phyloP scores from a whole-genome alignment of 2,329 filamentous ascomycete genomes.

The Aspergillus floridensis region DNA sequence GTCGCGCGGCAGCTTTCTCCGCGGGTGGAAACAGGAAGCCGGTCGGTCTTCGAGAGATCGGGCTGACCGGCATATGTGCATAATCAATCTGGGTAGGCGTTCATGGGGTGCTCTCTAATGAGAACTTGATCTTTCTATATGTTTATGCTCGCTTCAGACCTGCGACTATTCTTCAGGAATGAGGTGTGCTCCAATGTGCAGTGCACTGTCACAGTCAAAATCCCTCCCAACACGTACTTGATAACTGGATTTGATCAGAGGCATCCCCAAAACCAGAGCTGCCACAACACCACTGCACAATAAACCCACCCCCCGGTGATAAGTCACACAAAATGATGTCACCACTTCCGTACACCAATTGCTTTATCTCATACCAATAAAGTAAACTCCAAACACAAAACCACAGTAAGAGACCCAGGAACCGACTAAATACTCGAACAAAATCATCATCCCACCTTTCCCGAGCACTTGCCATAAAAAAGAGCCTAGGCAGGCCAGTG shows the following conservation, averaged over 20 bases:
- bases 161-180: no score
- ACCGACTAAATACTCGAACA: no score
- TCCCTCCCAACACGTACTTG: background rate
- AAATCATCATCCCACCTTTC: no score
- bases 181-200: no score
- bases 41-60: background rate
- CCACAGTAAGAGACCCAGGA: no score
- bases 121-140: background rate
- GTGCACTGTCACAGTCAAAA: background rate
- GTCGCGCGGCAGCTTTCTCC: background rate
- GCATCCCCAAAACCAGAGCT: background rate
- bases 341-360: background rate
- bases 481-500: background rate
- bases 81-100: constrained; percentile 9
- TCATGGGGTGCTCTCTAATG: constrained; percentile 1
- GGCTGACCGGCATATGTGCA: constrained; percentile 1
- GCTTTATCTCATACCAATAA: no score
- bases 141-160: background rate
- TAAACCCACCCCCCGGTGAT: no score
- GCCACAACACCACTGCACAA: background rate
- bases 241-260: background rate
- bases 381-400: no score
- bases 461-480: no score
- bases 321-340: background rate
- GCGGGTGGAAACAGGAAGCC: background rate